These are phyloP conservation scores for Carex kokanica DNA, from an alignment of 176 grass and related monocot genomes.

Conservation along the genomic window DNA sequence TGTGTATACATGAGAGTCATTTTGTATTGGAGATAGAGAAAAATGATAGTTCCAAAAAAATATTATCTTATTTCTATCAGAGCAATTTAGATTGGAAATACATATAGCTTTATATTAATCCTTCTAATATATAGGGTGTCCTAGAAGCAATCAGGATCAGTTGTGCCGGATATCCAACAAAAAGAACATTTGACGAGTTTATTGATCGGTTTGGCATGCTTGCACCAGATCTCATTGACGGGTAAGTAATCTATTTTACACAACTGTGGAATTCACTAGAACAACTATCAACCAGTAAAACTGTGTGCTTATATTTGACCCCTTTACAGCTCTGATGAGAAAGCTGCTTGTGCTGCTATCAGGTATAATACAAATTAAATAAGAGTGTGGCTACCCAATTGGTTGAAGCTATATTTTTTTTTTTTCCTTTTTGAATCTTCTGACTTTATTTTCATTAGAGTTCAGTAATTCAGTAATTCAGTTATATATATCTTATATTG, in stretches of 20 bases:
- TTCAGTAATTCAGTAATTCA: not conserved
- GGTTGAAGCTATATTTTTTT: not conserved
- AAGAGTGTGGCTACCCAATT: not conserved
- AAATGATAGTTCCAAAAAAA: not conserved
- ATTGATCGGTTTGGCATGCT: slow-evolving; percentile 93
- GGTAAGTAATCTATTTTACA: slow-evolving; percentile 41
- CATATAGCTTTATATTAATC: not conserved
- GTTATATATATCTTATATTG: slow-evolving; percentile 1
- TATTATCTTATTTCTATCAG: not conserved
- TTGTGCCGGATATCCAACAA: slow-evolving; percentile 95
- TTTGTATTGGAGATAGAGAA: too few relatives aligned
- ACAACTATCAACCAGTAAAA: not conserved
- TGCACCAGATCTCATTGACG: slow-evolving; percentile 63
- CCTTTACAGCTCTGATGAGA: slow-evolving; percentile 73
- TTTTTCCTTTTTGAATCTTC: not conserved
- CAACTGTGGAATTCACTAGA: slow-evolving; percentile 21
- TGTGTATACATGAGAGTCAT: too few relatives aligned
- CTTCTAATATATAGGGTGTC: slow-evolving; percentile 55
- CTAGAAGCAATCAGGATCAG: slow-evolving; percentile 95
- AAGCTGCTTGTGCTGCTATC: slow-evolving; percentile 65
- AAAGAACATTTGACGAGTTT: slow-evolving; percentile 88
- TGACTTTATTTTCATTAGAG: not conserved
- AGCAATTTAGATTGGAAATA: not conserved
- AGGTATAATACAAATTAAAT: slow-evolving; percentile 52
- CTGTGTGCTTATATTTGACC: not conserved